Evolutionary conservation across 169 alveolate genomes (phyloP).

Genomic region (Plasmodium falciparum): DNA sequence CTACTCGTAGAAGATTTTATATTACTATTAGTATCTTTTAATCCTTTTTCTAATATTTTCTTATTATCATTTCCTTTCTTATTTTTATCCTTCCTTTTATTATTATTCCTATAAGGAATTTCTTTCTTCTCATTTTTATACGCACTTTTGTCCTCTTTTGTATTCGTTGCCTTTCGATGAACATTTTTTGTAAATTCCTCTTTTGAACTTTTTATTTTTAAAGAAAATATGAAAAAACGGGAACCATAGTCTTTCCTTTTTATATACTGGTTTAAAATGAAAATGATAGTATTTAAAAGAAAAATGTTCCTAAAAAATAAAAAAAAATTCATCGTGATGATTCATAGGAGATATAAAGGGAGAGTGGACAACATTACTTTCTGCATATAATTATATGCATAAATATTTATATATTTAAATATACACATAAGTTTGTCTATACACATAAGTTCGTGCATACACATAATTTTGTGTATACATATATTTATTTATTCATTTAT

Average conservation of each 20-base stretch:
- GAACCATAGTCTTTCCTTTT: constrained; percentile 16
- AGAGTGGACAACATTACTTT: too few species aligned
- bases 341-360: neutral
- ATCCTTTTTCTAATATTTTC: neutral
- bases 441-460: too few species aligned
- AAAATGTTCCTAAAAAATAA: constrained; percentile 47
- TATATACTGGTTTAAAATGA: constrained; percentile 45
- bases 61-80: neutral
- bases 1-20: neutral
- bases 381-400: too few species aligned
- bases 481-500: too few species aligned
- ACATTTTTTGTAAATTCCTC: constrained; percentile 2
- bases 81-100: neutral
- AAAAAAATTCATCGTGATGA: constrained; percentile 31
- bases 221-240: constrained; percentile 46
- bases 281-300: constrained; percentile 23
- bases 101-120: neutral
- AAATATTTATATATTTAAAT: too few species aligned
- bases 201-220: constrained; percentile 30
- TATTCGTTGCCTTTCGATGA: constrained; percentile 7
- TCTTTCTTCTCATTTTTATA: neutral
- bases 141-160: neutral
- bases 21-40: neutral
- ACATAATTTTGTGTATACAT: too few species aligned
- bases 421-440: too few species aligned